These are phyloP conservation scores for Sporothrix euskadiensis DNA, from an alignment of 2,329 filamentous ascomycete genomes.

Conservation along the genomic window DNA sequence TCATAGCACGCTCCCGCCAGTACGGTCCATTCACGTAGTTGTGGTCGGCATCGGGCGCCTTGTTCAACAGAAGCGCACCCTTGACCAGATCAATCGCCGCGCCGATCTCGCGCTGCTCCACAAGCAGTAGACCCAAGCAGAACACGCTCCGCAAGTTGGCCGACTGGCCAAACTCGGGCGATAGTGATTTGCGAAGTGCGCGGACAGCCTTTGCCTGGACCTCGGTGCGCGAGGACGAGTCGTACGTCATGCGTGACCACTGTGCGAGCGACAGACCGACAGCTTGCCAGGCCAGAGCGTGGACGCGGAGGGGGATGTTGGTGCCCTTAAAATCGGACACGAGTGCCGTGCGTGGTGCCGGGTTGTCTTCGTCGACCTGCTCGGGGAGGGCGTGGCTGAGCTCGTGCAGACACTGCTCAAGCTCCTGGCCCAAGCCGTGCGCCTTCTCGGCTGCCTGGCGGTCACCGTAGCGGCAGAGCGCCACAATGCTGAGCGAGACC, in stretches of 20 bases:
- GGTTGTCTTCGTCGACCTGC: conserved; percentile 32
- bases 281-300: conserved; percentile 76
- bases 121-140: conserved; percentile 78
- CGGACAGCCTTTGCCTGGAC: conserved; percentile 77
- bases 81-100: conserved; percentile 82
- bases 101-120: conserved; percentile 79
- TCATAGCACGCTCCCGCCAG: conserved; percentile 64
- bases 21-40: conserved; percentile 51
- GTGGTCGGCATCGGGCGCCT: conserved; percentile 48
- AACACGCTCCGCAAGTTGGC: conserved; percentile 77
- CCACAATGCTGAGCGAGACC: conserved; percentile 73
- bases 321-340: conserved; percentile 32
- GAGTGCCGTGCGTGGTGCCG: conserved; percentile 26
- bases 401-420: conserved; percentile 75
- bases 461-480: conserved; percentile 80
- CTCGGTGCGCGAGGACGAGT: conserved; percentile 68
- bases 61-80: conserved; percentile 66
- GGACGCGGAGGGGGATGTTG: conserved; percentile 56
- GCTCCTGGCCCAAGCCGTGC: conserved; percentile 64
- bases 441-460: conserved; percentile 76
- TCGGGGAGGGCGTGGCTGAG: conserved; percentile 41
- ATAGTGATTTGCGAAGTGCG: conserved; percentile 71
- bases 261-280: conserved; percentile 84
- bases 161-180: conserved; percentile 63
- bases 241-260: conserved; percentile 80